Conservation (phyloP, 83 land plant genomes). For the Picea abies region DNA sequence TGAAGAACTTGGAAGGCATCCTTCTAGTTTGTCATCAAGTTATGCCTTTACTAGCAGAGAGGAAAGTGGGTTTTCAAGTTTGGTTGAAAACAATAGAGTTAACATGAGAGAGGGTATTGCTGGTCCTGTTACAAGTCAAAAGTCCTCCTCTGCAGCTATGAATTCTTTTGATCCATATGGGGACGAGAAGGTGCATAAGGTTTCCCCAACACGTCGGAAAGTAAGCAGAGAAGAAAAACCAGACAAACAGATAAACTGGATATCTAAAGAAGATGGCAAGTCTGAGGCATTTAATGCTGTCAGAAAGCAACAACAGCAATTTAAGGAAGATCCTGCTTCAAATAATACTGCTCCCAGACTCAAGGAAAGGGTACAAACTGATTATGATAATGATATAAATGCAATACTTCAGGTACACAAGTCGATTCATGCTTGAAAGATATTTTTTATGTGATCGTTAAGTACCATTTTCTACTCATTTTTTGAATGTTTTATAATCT, state of each 20-base stretch:
- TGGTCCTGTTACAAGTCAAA: slow-evolving; percentile 30
- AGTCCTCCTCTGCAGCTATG: slow-evolving; percentile 19
- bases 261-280: slow-evolving; percentile 33
- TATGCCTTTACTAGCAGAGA: slow-evolving; percentile 34
- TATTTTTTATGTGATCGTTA: no score
- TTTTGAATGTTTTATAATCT: neutral
- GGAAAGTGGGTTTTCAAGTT: slow-evolving; percentile 25
- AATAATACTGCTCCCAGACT: slow-evolving; percentile 27
- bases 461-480: neutral
- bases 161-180: slow-evolving; percentile 28
- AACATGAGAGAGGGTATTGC: slow-evolving; percentile 31
- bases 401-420: slow-evolving; percentile 63
- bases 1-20: slow-evolving; percentile 32
- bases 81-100: slow-evolving; percentile 44
- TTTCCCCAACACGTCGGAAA: slow-evolving; percentile 69
- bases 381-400: slow-evolving; percentile 54
- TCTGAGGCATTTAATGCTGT: slow-evolving; percentile 23
- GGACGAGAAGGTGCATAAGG: slow-evolving; percentile 53
- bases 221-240: slow-evolving; percentile 47
- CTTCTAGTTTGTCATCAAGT: slow-evolving; percentile 27
- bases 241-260: slow-evolving; percentile 41
- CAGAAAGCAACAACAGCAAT: slow-evolving; percentile 28
- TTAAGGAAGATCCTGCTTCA: slow-evolving; percentile 20
- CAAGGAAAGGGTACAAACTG: slow-evolving; percentile 22
- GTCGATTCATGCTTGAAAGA: no score